A percentile compares a stretch with the other conserved stretches of the same genome.
These are phyloP conservation scores for Erythrobasidium yunnanense DNA, from an alignment of 768 basidiomycete species.

Conservation along the genomic window DNA sequence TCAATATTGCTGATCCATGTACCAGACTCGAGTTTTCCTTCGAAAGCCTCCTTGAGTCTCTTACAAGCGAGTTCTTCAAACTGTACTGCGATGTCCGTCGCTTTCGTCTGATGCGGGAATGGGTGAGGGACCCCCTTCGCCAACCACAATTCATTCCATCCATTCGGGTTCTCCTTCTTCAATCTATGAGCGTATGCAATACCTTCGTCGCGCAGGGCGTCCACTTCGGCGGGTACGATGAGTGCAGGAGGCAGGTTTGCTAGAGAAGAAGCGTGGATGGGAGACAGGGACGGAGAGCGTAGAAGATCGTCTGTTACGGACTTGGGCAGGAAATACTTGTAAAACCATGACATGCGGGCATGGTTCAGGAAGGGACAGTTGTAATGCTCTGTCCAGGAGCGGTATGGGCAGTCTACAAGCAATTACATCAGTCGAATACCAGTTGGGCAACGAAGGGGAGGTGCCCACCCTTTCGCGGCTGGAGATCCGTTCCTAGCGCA, in stretches of 20 bases:
- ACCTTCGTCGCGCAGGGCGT: slow-evolving; percentile 26
- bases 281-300: slow-evolving; percentile 3
- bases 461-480: background rate
- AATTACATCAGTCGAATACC: background rate
- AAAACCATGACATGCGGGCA: slow-evolving; percentile 26
- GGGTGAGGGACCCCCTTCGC: slow-evolving; percentile 23
- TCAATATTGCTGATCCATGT: slow-evolving; percentile 16
- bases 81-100: slow-evolving; percentile 11
- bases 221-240: slow-evolving; percentile 26
- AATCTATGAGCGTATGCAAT: slow-evolving; percentile 23
- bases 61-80: slow-evolving; percentile 13
- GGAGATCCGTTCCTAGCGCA: slow-evolving; percentile 14
- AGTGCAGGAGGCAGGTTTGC: slow-evolving; percentile 26
- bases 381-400: slow-evolving; percentile 22
- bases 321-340: slow-evolving; percentile 23
- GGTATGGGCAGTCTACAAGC: background rate
- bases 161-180: background rate
- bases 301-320: background rate
- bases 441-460: background rate
- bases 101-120: slow-evolving; percentile 26
- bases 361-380: slow-evolving; percentile 21
- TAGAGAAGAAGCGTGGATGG: slow-evolving; percentile 5
- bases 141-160: slow-evolving; percentile 21
- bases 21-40: background rate
- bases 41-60: slow-evolving; percentile 16